These are phyloP conservation scores for Aquilaria agallochum DNA, from an alignment of 441 rosid species.

Conservation along the genomic window DNA sequence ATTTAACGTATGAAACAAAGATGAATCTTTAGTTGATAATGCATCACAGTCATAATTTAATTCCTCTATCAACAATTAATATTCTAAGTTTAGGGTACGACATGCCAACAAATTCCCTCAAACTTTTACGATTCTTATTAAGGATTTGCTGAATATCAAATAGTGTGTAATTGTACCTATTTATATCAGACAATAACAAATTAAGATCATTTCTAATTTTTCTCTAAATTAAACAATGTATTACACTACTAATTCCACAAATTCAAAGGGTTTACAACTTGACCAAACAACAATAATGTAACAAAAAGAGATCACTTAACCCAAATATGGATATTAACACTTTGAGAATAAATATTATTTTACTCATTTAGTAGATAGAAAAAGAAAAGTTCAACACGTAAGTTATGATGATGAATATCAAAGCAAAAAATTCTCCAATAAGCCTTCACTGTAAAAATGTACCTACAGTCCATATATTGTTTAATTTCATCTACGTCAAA, in stretches of 20 bases:
- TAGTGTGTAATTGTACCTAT: too few species aligned
- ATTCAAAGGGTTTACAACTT: not conserved
- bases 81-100: too few species aligned
- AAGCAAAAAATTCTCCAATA: slow-evolving; percentile 1
- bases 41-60: too few species aligned
- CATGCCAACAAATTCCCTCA: too few species aligned
- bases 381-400: not conserved
- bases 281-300: not conserved
- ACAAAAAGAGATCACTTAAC: not conserved
- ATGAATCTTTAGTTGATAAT: too few species aligned
- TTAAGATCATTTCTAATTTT: not conserved
- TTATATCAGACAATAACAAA: too few species aligned
- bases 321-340: not conserved
- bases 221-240: not conserved
- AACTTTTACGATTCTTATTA: too few species aligned
- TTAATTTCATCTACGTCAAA: not conserved
- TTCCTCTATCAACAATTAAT: too few species aligned
- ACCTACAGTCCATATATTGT: not conserved
- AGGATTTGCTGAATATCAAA: too few species aligned
- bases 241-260: not conserved
- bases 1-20: not conserved
- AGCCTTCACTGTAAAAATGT: not conserved
- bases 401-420: not conserved
- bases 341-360: not conserved
- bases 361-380: not conserved